A percentile compares a stretch with the other conserved stretches of the same genome.
These are phyloP conservation scores for Dactylis glomerata DNA, from an alignment of 176 grass and related monocot species.

Conservation along the genomic window DNA sequence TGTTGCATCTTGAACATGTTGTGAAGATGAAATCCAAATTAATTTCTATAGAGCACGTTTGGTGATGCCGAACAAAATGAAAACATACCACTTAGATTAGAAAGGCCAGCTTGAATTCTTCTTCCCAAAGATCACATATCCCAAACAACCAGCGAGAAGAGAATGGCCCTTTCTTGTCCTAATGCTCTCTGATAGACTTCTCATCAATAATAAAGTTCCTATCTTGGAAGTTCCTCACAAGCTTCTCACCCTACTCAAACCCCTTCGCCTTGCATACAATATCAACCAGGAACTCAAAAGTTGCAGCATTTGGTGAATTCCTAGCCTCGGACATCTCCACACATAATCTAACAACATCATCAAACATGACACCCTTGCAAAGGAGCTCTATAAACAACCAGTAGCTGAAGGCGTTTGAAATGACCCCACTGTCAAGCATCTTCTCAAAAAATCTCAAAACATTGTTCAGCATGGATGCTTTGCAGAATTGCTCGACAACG, in stretches of 20 bases:
- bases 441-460: too few relatives aligned
- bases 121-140: conserved; percentile 81
- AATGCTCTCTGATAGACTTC: conserved; percentile 78
- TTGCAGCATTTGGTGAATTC: conserved; percentile 56
- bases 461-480: too few relatives aligned
- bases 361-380: too few relatives aligned
- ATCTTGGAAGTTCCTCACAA: conserved; percentile 71
- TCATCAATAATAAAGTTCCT: conserved; percentile 83
- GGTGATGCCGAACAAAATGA: conserved; percentile 1
- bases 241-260: conserved; percentile 48
- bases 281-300: conserved; percentile 65
- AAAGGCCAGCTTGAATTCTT: conserved; percentile 44
- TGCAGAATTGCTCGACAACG: too few relatives aligned
- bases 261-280: conserved; percentile 59
- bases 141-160: conserved; percentile 57
- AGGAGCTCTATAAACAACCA: too few relatives aligned
- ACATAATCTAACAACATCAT: too few relatives aligned
- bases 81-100: conserved; percentile 48
- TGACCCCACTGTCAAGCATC: too few relatives aligned
- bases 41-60: not conserved
- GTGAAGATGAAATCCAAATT: too few relatives aligned
- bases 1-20: too few relatives aligned
- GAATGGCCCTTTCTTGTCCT: conserved; percentile 96
- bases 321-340: too few relatives aligned
- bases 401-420: too few relatives aligned